These are phyloP conservation scores for Vitis amurensis DNA, from an alignment of 164 flowering plant genomes.

Conservation along the genomic window DNA sequence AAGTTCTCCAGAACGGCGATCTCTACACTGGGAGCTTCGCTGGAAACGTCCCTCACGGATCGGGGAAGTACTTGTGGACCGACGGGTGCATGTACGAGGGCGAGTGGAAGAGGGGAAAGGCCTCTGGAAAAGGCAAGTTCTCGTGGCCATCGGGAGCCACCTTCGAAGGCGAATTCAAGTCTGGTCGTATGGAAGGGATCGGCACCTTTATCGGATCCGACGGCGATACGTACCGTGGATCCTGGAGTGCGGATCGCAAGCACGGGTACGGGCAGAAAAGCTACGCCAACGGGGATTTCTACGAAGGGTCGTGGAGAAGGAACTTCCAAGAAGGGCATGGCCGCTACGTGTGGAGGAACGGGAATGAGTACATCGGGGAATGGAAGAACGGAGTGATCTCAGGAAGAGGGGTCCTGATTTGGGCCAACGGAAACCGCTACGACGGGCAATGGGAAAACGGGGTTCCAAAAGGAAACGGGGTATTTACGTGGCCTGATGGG, in stretches of 20 bases:
- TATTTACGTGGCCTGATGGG: slow-evolving; percentile 71
- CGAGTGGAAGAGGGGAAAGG: slow-evolving; percentile 77
- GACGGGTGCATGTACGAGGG: slow-evolving; percentile 95
- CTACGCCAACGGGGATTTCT: slow-evolving; percentile 79
- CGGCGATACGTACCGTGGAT: slow-evolving; percentile 75
- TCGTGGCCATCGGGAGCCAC: slow-evolving; percentile 94
- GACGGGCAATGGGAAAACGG: slow-evolving; percentile 84
- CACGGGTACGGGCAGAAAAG: slow-evolving; percentile 73
- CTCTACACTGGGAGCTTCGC: slow-evolving; percentile 67
- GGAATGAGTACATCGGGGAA: slow-evolving; percentile 75
- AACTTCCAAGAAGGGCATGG: slow-evolving; percentile 79
- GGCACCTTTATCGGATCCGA: slow-evolving; percentile 81
- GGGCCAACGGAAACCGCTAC: slow-evolving; percentile 66
- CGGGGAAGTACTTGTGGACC: slow-evolving; percentile 79
- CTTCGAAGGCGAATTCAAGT: slow-evolving; percentile 77
- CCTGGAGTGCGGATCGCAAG: slow-evolving; percentile 67
- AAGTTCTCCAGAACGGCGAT: slow-evolving; percentile 76
- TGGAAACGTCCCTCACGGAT: slow-evolving; percentile 61
- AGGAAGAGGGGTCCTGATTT: slow-evolving; percentile 63
- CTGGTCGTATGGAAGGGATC: slow-evolving; percentile 81
- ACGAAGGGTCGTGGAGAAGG: slow-evolving; percentile 68
- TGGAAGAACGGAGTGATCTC: slow-evolving; percentile 74
- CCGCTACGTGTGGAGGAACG: slow-evolving; percentile 72
- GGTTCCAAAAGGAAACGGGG: slow-evolving; percentile 62
- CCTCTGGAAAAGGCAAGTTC: slow-evolving; percentile 76